These are phyloP conservation scores for Aspergillus sclerotiicarbonarius DNA, from an alignment of 495 filamentous ascomycete genomes.

Conservation along the genomic window DNA sequence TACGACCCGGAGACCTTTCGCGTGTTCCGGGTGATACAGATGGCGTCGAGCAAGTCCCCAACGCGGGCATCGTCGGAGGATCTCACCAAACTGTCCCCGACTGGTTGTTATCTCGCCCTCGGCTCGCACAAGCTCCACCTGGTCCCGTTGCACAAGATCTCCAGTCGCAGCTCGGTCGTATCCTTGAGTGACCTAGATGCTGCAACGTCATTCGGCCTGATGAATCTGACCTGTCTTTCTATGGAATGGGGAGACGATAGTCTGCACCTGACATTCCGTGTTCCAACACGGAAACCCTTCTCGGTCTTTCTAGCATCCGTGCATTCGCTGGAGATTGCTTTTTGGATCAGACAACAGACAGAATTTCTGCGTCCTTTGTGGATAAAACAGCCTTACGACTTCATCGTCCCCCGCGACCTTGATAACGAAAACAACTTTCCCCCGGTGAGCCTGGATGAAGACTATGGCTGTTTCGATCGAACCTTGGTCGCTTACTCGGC, in stretches of 20 bases:
- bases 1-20: conserved; percentile 69
- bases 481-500: conserved; percentile 85
- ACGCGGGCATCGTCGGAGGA: conserved; percentile 72
- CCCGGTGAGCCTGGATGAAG: conserved; percentile 63
- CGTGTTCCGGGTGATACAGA: conserved; percentile 82
- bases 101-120: conserved; percentile 80
- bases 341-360: conserved; percentile 67
- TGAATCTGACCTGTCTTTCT: conserved; percentile 67
- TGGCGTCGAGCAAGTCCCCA: conserved; percentile 56
- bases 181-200: conserved; percentile 49
- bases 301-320: conserved; percentile 76
- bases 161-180: conserved; percentile 54
- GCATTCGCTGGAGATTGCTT: conserved; percentile 72
- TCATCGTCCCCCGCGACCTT: conserved; percentile 60
- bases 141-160: conserved; percentile 65
- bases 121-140: conserved; percentile 81
- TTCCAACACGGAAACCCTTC: conserved; percentile 62
- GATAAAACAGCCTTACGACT: conserved; percentile 66
- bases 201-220: conserved; percentile 64
- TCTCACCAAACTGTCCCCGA: conserved; percentile 68
- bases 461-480: conserved; percentile 75
- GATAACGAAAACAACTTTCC: conserved; percentile 60
- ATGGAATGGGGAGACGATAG: conserved; percentile 76
- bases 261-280: conserved; percentile 78
- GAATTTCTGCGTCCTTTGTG: conserved; percentile 81